Evolutionary conservation across 164 flowering plant species (phyloP), one percentile per base, ranked within the genome.

Genomic region (Chimonanthus salicifolius): DNA sequence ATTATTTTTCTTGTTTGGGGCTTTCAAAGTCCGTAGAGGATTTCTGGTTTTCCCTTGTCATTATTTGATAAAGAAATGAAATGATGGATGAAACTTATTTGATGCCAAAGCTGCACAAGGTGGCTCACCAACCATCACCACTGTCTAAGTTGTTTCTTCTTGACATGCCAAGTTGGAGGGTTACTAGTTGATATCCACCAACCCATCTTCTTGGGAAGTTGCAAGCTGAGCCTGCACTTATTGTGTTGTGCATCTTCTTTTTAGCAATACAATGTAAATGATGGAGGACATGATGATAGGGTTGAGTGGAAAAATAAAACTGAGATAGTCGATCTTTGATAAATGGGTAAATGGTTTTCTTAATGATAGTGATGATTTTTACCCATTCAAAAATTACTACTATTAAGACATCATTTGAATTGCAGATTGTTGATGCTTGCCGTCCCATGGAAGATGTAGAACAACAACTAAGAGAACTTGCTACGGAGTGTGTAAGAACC

Each of bases 361-460:
- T 33, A 33, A 33, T 54, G 60, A 8, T 50, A 50, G 6, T 50
- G 58, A 65, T 43, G 49, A 33, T 33, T 21, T 45, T 65, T 44
- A 4, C 15, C 47, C 44, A 54, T 33, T 11, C 33, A 33, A 33
- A 60, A 43, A 15, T 78, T 66, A 10, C 15, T 5, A 20, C 48
- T 64, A 48, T 54, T 11, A 66, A 11, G 7, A 16, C 43, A 16
- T 67, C 69, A 69, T 47, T 21, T 74, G 49, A 58, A 70, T 65
- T 80, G 84, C 87, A 92, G 98, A 77, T 84, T 16, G 68, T 93
- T 62, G 91, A 93, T 84, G 98, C 92, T 9, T 78, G 84, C 74
- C 87, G 77, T 47, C 77, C 92, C 13, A 77, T 90, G 49, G 97
- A 91, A 74, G 92, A 83, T 60, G 82, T 93, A 51, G 90, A 88